These are phyloP conservation scores for Nicotiana attenuata DNA, from an alignment of 257 asterid species.

Conservation along the genomic window DNA sequence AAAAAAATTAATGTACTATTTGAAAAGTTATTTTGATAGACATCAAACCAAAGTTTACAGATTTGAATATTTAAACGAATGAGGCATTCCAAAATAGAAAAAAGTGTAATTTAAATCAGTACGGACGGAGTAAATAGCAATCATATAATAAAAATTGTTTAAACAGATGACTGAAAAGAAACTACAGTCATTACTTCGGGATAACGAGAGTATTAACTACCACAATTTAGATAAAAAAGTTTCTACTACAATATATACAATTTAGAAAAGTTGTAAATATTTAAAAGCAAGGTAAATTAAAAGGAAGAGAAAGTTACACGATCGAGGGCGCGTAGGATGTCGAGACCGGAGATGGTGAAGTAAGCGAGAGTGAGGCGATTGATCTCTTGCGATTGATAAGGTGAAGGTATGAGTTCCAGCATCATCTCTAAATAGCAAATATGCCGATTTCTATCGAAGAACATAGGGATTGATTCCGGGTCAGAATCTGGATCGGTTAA, in stretches of 20 bases:
- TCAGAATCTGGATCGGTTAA: slow-evolving; percentile 2
- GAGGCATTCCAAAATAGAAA: background rate
- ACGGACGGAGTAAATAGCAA: background rate
- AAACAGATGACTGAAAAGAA: background rate
- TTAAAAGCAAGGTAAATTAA: background rate
- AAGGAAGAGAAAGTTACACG: slow-evolving; percentile 35
- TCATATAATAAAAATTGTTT: background rate
- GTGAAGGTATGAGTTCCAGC: slow-evolving; percentile 63
- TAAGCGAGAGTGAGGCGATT: slow-evolving; percentile 86
- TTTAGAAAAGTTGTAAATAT: background rate
- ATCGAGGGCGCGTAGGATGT: slow-evolving; percentile 65
- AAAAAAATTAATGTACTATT: background rate
- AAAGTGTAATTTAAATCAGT: background rate
- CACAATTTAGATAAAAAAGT: background rate
- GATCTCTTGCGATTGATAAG: slow-evolving; percentile 75
- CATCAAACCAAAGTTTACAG: background rate
- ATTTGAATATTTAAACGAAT: background rate
- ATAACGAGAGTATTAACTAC: background rate
- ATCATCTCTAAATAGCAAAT: slow-evolving; percentile 58
- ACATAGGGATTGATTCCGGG: slow-evolving; percentile 16
- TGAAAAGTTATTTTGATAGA: background rate
- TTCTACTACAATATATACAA: too few relatives aligned
- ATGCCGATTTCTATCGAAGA: slow-evolving; percentile 78
- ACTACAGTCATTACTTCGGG: background rate
- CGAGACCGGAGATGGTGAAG: slow-evolving; percentile 72